Evolutionary conservation across 495 filamentous ascomycete genomes (phyloP), one percentile per base, ranked within the genome.

Genomic region (Neurospora sp.): DNA sequence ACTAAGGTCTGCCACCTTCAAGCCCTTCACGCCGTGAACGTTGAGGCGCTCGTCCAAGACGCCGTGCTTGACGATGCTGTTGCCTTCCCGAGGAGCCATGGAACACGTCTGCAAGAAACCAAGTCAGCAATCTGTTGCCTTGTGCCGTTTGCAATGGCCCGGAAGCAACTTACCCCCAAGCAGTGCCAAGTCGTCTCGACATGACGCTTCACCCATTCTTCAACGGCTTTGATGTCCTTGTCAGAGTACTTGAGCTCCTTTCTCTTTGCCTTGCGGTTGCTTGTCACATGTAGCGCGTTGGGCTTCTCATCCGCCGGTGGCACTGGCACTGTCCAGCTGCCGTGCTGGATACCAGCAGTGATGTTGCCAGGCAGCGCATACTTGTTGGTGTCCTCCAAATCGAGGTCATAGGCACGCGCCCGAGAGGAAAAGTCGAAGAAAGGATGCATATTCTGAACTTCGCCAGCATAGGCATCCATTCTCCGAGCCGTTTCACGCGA

Each of bases 111-210:
- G 9, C 22, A 16, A 65, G 27, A 6, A 39, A 3, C 35, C 84
- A 3, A 82, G 18, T 75, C 81, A 74, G 73, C 72, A 44, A 74
- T 14, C 6, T 7, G 27, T 65, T 65, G 53, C 27, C 14, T 0
- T 65, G 53, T 65, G 1, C 14, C 6, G 3, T 65, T 65, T 9
- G 53, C 1, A 69, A 65, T 4, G 12, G 53, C 22, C 14, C 10
- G 20, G 7, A 4, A 39, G 12, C 40, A 71, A 78, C 83, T 80
- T 81, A 85, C 84, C 4, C 85, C 86, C 20, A 88, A 78, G 73
- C 83, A 83, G 81, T 94, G 92, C 92, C 93, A 94, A 27, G 91
- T 94, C 27, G 89, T 93, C 83, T 92, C 91, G 70, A 92, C 90
- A 74, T 93, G 89, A 71, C 88, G 85, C 84, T 88, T 89, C 74